Evolutionary conservation across 345 rosid genomes (phyloP), one percentile per base, ranked within the genome.

Genomic region (Citrus unshiu): DNA sequence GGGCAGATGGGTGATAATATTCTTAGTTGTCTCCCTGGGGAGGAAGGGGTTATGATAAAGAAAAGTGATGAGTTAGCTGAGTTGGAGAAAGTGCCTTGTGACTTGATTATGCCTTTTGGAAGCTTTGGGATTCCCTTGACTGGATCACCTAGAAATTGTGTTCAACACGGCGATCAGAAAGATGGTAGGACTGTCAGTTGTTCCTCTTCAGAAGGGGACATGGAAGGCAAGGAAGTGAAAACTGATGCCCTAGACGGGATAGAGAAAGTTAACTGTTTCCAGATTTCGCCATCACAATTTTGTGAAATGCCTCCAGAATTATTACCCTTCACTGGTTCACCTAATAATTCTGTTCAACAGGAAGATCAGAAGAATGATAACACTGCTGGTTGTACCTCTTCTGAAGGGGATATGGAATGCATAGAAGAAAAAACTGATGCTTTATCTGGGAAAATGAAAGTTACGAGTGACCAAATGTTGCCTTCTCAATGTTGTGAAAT

Each of bases 31-130:
- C 34, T 70, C 68, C 54, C 76, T 69, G 77, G 51, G 25, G 81
- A 75, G 37, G 79, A 74, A 69, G 79, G 78, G 43, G 54, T 39
- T 70, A 29, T 70, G 74, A 83, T 80, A 81, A 81, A 54, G 62
- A 61, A 61, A 70, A 74, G 58, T 35, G 78, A 79, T 75, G 51
- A 68, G 21, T 51, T 67, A 27, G 60, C 51, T 27, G 81, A 76
- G 76, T 46, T 63, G 68, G 81, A 57, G 30, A 64, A 70, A 69
- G 69, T 37, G 35, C n/a, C 32, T 58, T 64, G 56, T 62, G 78
- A 72, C 70, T 77, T 75, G 67, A 40, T 78, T 76, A 61, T 60
- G 71, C 71, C 70, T 60, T 70, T 79, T 39, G 27, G 57, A 72
- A 58, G 60, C 77, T 32, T 2, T 82, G 70, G 74, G 83, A 27